Evolutionary conservation across 2,329 filamentous ascomycete species (phyloP).

Genomic region (Zalaria sp.): DNA sequence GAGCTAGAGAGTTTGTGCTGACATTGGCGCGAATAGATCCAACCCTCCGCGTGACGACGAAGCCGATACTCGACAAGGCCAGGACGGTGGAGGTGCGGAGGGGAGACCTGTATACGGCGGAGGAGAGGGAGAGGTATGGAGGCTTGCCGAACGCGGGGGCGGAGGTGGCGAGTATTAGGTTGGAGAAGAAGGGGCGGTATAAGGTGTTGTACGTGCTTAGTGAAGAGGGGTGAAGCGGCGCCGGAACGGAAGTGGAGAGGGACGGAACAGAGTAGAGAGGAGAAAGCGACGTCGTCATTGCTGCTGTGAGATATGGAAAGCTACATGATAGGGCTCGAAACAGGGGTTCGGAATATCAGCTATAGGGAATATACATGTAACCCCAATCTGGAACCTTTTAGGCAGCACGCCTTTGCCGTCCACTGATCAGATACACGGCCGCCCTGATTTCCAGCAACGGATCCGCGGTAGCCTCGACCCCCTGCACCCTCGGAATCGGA

Average conservation of each 20-base stretch:
- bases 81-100: background rate
- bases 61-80: background rate
- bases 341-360: no score
- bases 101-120: background rate
- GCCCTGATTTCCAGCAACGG: constrained; percentile 43
- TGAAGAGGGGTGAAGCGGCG: no score
- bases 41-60: background rate
- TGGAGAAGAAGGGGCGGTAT: background rate
- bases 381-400: background rate
- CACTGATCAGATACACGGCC: constrained; percentile 41
- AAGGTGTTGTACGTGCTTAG: no score
- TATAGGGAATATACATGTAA: no score
- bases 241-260: background rate
- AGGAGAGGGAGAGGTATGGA: background rate
- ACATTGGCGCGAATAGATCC: background rate
- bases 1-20: background rate
- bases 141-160: background rate
- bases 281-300: background rate
- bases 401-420: constrained; percentile 36
- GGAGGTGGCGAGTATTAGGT: background rate
- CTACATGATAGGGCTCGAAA: no score
- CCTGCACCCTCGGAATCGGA: constrained; percentile 40
- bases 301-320: background rate
- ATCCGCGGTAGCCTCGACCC: constrained; percentile 38
- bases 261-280: background rate